Base-by-base conservation (phyloP, 2,329 filamentous ascomycete species). In the Fusarium tjaetaba region DNA sequence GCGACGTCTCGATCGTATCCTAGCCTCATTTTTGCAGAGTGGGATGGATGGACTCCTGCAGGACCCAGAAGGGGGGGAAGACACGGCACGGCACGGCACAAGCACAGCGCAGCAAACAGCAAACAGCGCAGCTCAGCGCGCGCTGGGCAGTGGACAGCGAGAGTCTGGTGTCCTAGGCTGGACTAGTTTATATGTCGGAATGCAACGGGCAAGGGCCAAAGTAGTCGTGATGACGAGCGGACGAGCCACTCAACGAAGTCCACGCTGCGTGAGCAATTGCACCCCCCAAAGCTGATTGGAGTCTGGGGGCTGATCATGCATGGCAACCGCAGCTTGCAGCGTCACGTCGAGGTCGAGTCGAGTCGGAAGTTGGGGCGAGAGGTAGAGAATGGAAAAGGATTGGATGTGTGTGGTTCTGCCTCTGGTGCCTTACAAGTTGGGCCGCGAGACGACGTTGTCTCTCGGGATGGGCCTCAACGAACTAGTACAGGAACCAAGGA, bases 21-120 rank as follows among this genome's bases (percentile, higher is more conserved):
- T 69, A 79, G 78, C 78, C 79, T 78, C 79, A 81, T 80, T 75
- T 77, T 78, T 62, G 61, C 69, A 55, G 65, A 60, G 65, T 69
- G 56, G 65, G 67, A 72, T 62, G 65, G 67, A 72, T 62, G 65
- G 65, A 39, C 66, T 70, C 36, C 66, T 70, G 67, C 67, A 70
- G 66, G 65, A 58, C 61, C 72, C 61, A 38, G 59, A 68, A 57
- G 51, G 55, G 57, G 55, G 58, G 69, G 36, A 20, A 24, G 42
- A 52, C 59, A 60, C n/a, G 63, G 65, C 58, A 71, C n/a, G 63
- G 65, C 58, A 71, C 80, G 13, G 32, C 30, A 32, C 30, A 32
- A 62, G 78, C 65, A 68, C 80, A 78, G 78, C 70, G 76, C 77
- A 61, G 78, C 65, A 67, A 67, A 52, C 65, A 69, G 53, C 41